Evolutionary conservation across 176 grass and related monocot genomes (phyloP), one percentile per base, ranked within the genome.

Genomic region (Elymus sibiricus): DNA sequence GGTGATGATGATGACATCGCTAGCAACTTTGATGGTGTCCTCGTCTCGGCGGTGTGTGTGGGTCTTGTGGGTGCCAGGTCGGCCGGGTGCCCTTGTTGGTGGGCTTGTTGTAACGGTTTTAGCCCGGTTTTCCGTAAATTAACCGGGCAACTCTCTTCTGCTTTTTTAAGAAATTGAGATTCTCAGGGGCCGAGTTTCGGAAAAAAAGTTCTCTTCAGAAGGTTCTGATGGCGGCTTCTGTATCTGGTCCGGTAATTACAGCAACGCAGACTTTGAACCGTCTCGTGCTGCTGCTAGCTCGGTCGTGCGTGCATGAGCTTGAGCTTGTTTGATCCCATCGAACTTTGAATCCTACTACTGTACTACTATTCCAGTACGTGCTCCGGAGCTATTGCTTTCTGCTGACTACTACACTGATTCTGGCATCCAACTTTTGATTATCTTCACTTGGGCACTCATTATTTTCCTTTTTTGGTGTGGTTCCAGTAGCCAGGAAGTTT

Each of bases 221-320:
- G 7, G 65, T 76, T 82, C 69, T 63, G 7, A 19, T 22, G n/a
- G 26, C 60, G 39, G n/a, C 8, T 49, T 49, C 59, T 74, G 58
- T 6, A 59, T 59, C 77, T 22, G 62, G 78, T 76, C 83, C 78
- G 38, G 70, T 86, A 64, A 55, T 64, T 78, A 64, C 83, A 82
- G 88, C 83, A 28, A 70, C 14, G 53, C n/a, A 56, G 79, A 21
- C 64, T 86, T 82, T 55, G 78, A 81, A 81, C 61, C 67, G 27
- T 3, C 6, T 70, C 70, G 6, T 29, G 37, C 69, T 42, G 5
- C 47, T 51, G 26, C 27, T 31, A 38, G 35, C 21, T 40, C 22
- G 35, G 21, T 70, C 64, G 3, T 25, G 58, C 22, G 3, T 67
- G 15, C 31, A 24, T 17, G 38, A 39, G 38, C 38, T 9, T 9